These are phyloP conservation scores for Solanum clarkiae DNA, from an alignment of 257 asterid species.

Conservation along the genomic window DNA sequence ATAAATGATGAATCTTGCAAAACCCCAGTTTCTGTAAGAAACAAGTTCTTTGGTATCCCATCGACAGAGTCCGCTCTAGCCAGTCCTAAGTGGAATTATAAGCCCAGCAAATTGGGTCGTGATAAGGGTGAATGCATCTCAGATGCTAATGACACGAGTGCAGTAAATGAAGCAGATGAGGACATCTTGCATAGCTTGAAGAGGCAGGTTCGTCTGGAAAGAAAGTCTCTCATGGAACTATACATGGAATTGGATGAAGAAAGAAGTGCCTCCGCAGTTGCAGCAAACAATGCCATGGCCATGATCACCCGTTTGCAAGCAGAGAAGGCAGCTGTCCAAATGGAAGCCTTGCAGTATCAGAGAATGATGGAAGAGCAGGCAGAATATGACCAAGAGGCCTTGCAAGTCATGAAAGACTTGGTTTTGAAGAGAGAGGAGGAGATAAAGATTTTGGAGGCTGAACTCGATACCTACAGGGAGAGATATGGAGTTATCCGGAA, in stretches of 20 bases:
- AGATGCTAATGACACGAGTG: slow-evolving; percentile 26
- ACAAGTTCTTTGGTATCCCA: slow-evolving; percentile 45
- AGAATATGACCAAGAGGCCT: slow-evolving; percentile 74
- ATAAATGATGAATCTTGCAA: slow-evolving; percentile 23
- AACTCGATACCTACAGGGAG: slow-evolving; percentile 42
- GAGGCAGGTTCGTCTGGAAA: slow-evolving; percentile 53
- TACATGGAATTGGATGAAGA: slow-evolving; percentile 90
- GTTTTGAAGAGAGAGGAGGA: slow-evolving; percentile 58
- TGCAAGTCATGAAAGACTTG: slow-evolving; percentile 48
- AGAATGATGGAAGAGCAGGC: slow-evolving; percentile 98
- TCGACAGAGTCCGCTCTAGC: slow-evolving; percentile 62
- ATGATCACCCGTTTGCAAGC: slow-evolving; percentile 90
- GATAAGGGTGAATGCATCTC: slow-evolving; percentile 24
- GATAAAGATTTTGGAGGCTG: slow-evolving; percentile 39
- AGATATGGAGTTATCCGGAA: slow-evolving; percentile 38
- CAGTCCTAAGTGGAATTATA: slow-evolving; percentile 55
- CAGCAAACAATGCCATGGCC: slow-evolving; percentile 95
- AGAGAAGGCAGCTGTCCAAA: slow-evolving; percentile 89
- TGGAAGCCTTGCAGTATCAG: slow-evolving; percentile 95
- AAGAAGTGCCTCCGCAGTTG: slow-evolving; percentile 79
- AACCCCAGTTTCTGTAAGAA: slow-evolving; percentile 48
- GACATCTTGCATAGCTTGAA: slow-evolving; percentile 27
- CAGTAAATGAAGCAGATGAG: slow-evolving; percentile 22
- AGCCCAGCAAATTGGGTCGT: slow-evolving; percentile 13
- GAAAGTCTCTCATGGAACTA: slow-evolving; percentile 53